phyloP scores from a whole-genome alignment of 768 basidiomycete species.

The Pleurotus eryngii region DNA sequence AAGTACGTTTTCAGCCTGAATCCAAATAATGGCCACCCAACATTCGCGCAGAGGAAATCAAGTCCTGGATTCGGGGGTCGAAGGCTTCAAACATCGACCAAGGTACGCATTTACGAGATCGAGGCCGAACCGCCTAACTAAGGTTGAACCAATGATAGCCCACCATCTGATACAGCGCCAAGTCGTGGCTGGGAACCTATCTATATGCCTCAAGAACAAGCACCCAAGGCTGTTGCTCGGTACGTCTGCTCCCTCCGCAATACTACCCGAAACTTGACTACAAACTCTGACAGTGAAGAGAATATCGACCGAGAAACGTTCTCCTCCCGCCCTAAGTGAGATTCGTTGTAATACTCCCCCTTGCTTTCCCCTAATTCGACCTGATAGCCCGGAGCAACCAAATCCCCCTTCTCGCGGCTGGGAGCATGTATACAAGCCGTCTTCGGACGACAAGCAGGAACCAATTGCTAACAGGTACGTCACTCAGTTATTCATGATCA shows the following conservation, averaged over 20 bases:
- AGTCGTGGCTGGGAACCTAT: constrained; percentile 3
- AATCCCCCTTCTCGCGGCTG: background rate
- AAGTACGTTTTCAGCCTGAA: background rate
- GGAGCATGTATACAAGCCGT: background rate
- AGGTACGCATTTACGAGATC: background rate
- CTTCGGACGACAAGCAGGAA: background rate
- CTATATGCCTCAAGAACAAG: background rate
- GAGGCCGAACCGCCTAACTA: background rate
- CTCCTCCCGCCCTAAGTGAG: too few species aligned
- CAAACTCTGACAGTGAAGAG: background rate
- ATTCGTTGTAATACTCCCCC: too few species aligned
- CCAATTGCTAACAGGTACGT: background rate
- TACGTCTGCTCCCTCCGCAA: background rate
- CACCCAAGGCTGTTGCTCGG: background rate
- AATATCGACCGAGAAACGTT: background rate
- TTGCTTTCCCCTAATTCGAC: too few species aligned
- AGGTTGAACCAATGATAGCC: background rate
- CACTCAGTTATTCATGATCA: background rate
- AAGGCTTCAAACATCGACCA: background rate
- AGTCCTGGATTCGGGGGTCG: background rate
- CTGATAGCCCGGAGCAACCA: background rate
- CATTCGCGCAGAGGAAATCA: background rate
- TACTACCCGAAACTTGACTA: background rate
- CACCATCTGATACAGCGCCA: background rate
- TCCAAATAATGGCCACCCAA: background rate